These are phyloP conservation scores for Afroboletus lepidellus DNA, from an alignment of 1,284 basidiomycete species.

Conservation along the genomic window DNA sequence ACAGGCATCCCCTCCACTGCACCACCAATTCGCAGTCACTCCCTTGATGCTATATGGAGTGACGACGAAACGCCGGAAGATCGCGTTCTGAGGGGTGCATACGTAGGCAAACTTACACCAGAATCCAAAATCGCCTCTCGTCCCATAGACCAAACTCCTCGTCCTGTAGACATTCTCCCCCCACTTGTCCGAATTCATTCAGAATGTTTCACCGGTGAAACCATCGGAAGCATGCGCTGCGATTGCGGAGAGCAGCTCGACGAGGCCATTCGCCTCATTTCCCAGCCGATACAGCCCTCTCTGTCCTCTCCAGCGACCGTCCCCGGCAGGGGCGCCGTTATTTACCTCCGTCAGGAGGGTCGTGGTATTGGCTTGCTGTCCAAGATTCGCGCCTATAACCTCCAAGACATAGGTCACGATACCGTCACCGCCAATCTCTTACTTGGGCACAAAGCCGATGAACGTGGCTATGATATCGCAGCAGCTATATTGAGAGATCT, in stretches of 20 bases:
- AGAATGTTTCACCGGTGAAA: conserved; percentile 99
- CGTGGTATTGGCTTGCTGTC: conserved; percentile 95
- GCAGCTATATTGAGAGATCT: conserved; percentile 89
- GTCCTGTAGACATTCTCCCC: conserved; percentile 48
- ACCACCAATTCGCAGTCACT: conserved; percentile 74
- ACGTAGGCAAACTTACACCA: conserved; percentile 78
- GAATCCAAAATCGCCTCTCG: conserved; percentile 54
- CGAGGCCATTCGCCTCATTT: conserved; percentile 92
- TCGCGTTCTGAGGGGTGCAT: conserved; percentile 90
- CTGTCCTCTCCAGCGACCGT: conserved; percentile 40
- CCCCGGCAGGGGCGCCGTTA: conserved; percentile 88
- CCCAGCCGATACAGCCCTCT: conserved; percentile 59
- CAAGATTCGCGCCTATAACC: conserved; percentile 97
- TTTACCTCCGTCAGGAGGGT: conserved; percentile 99
- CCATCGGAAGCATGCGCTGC: conserved; percentile 96
- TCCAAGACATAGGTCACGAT: conserved; percentile 97
- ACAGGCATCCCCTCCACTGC: conserved; percentile 38
- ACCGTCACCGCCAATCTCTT: conserved; percentile 97
- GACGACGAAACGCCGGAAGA: conserved; percentile 91
- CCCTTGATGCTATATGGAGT: conserved; percentile 86
- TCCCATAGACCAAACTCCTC: conserved; percentile 35
- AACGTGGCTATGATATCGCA: conserved; percentile 91
- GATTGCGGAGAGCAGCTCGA: conserved; percentile 99
- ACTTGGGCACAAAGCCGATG: conserved; percentile 93
- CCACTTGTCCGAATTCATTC: conserved; percentile 96